phyloP scores from a whole-genome alignment of 768 basidiomycete genomes.

The Termitomyces sp. region DNA sequence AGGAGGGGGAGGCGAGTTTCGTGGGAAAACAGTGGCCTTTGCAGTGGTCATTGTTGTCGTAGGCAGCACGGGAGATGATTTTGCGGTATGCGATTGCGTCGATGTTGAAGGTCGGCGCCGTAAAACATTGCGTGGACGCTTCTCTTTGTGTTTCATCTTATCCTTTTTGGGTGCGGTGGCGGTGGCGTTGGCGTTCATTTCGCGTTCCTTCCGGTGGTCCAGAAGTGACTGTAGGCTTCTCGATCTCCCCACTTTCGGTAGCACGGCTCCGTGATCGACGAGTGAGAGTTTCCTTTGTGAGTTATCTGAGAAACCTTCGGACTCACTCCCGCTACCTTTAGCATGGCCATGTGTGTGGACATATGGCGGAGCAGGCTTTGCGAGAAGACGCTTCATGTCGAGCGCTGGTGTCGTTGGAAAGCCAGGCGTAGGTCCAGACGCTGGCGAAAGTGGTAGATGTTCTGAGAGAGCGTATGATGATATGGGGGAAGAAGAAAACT shows the following conservation, averaged over 20 bases:
- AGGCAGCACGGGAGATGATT: neutral
- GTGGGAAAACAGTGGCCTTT: neutral
- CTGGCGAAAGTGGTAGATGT: neutral
- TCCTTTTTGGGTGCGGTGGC: neutral
- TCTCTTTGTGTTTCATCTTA: constrained; percentile 1
- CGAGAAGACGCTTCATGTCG: constrained; percentile 22
- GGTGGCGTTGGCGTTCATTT: neutral
- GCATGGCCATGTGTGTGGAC: constrained; percentile 1
- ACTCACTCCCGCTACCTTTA: constrained; percentile 18
- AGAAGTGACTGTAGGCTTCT: constrained; percentile 5
- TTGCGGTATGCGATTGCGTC: neutral
- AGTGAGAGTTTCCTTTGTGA: neutral
- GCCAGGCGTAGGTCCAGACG: neutral
- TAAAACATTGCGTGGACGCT: constrained; percentile 13
- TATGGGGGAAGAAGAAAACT: neutral
- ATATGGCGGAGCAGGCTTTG: constrained; percentile 21
- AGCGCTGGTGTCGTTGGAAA: neutral
- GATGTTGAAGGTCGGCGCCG: constrained; percentile 12
- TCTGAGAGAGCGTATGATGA: constrained; percentile 1
- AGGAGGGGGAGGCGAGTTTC: constrained; percentile 8
- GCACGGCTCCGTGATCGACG: constrained; percentile 3
- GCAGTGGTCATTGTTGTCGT: neutral
- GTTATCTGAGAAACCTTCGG: constrained; percentile 10
- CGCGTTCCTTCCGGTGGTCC: neutral
- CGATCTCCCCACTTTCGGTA: neutral